These are phyloP conservation scores for Aspergillus bombycis DNA, from an alignment of 2,329 filamentous ascomycete species.

Conservation along the genomic window DNA sequence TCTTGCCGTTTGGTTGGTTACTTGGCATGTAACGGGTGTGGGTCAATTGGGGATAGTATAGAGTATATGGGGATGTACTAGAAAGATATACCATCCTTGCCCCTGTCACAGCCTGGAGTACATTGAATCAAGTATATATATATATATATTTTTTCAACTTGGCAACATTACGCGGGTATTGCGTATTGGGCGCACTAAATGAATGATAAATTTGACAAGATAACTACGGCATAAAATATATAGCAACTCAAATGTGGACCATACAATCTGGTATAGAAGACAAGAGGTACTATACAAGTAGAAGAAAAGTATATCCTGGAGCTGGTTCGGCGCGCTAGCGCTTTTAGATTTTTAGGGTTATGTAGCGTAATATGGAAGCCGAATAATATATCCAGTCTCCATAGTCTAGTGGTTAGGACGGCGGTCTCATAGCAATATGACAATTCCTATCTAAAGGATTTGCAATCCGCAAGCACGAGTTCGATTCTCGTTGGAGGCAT, in stretches of 20 bases:
- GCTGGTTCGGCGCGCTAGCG: too few species aligned
- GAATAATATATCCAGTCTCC: constrained; percentile 4
- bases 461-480: constrained; percentile 15
- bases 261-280: not conserved
- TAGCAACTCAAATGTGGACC: not conserved
- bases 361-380: rapidly evolving
- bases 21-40: not conserved
- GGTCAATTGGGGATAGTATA: too few species aligned
- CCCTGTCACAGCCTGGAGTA: too few species aligned
- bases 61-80: too few species aligned
- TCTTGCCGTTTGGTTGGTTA: not conserved
- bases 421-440: constrained; percentile 12
- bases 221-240: not conserved
- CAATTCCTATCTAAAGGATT: constrained; percentile 8
- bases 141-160: too few species aligned
- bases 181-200: too few species aligned
- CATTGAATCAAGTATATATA: too few species aligned
- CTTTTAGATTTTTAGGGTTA: too few species aligned
- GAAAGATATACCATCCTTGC: too few species aligned
- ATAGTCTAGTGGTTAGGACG: constrained; percentile 15
- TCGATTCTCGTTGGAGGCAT: constrained; percentile 15
- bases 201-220: too few species aligned
- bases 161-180: too few species aligned
- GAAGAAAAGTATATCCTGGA: too few species aligned
- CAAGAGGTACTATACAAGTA: not conserved